These are phyloP conservation scores for Fusarium kyushuense DNA, from an alignment of 2,329 filamentous ascomycete genomes.

Conservation along the genomic window DNA sequence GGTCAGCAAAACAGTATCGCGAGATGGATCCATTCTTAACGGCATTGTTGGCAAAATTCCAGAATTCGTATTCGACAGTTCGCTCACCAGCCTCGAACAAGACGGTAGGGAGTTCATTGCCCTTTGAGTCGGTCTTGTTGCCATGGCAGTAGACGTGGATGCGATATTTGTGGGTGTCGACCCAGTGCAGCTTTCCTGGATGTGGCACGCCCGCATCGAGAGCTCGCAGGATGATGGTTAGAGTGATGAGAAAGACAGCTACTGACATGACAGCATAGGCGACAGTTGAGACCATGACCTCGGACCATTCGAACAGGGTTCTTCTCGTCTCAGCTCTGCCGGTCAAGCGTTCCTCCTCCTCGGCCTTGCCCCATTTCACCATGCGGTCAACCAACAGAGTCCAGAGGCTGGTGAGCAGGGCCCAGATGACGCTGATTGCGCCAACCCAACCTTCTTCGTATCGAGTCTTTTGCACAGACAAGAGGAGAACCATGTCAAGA, in stretches of 20 bases:
- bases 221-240: constrained; percentile 81
- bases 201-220: constrained; percentile 80
- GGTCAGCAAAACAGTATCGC: constrained; percentile 95
- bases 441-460: constrained; percentile 92
- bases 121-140: constrained; percentile 70
- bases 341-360: constrained; percentile 93
- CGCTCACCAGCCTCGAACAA: constrained; percentile 86
- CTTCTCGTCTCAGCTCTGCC: constrained; percentile 88
- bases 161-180: constrained; percentile 86
- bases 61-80: constrained; percentile 82
- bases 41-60: constrained; percentile 81
- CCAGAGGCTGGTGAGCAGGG: constrained; percentile 82
- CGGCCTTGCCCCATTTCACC: constrained; percentile 90
- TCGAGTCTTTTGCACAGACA: constrained; percentile 79
- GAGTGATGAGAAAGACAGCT: constrained; percentile 80
- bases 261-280: constrained; percentile 76
- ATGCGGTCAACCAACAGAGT: constrained; percentile 82
- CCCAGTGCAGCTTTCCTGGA: constrained; percentile 80
- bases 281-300: constrained; percentile 80
- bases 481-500: constrained; percentile 81
- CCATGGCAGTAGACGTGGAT: constrained; percentile 87
- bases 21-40: constrained; percentile 83
- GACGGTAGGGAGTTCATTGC: constrained; percentile 76
- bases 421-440: constrained; percentile 86
- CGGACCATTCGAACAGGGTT: constrained; percentile 84